Conservation (phyloP, 495 filamentous ascomycete genomes). For the Penicillium cinerascens region DNA sequence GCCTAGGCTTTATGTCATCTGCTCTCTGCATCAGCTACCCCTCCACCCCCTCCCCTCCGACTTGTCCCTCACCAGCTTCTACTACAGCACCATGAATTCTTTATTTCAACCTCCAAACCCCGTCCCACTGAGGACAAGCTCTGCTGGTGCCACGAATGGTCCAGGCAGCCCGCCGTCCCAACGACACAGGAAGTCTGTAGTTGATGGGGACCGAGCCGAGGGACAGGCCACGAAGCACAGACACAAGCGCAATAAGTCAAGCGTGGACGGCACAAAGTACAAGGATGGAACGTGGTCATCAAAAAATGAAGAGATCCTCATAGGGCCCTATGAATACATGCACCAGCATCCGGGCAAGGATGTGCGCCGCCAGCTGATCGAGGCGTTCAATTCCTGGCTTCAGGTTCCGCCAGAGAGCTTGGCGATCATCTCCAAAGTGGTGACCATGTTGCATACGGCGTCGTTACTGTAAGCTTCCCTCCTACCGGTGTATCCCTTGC, state of each 20-base stretch:
- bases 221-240: slow-evolving; percentile 27
- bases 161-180: slow-evolving; percentile 22
- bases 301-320: slow-evolving; percentile 73
- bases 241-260: slow-evolving; percentile 41
- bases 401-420: slow-evolving; percentile 75
- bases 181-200: slow-evolving; percentile 43
- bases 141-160: slow-evolving; percentile 46
- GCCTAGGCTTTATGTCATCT: slow-evolving; percentile 8
- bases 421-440: slow-evolving; percentile 78
- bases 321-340: slow-evolving; percentile 88
- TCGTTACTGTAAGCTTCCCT: slow-evolving; percentile 62
- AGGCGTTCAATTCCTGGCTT: slow-evolving; percentile 88
- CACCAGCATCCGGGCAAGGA: slow-evolving; percentile 86
- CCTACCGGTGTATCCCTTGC: not conserved
- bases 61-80: slow-evolving; percentile 11
- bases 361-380: slow-evolving; percentile 77
- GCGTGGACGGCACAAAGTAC: slow-evolving; percentile 48
- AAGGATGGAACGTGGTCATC: slow-evolving; percentile 59
- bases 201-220: slow-evolving; percentile 39
- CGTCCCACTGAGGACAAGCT: slow-evolving; percentile 73
- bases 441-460: slow-evolving; percentile 91
- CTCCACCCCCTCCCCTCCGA: slow-evolving; percentile 11
- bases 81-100: slow-evolving; percentile 12
- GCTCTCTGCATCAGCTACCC: slow-evolving; percentile 1
- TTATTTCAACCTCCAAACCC: slow-evolving; percentile 58